Percentiles rank a stretch among this genome's conserved stretches.
Conservation (phyloP, 139 green algal species). For the Marvania coccoides region DNA sequence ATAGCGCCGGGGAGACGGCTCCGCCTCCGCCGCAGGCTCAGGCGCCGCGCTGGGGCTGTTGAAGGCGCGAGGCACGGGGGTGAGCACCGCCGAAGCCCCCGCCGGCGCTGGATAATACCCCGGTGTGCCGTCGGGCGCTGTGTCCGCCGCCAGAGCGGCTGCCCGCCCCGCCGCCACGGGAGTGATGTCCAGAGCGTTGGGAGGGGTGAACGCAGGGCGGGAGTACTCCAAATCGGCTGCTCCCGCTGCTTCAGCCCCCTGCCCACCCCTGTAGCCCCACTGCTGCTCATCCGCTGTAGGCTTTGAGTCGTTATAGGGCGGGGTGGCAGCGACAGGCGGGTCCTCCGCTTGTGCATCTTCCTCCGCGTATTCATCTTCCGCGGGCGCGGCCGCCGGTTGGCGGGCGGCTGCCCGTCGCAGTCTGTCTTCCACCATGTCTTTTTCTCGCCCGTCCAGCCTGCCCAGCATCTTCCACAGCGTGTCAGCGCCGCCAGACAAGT, state of each 20-base stretch:
- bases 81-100: background rate
- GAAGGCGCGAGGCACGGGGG: background rate
- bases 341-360: too few species aligned
- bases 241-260: background rate
- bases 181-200: slow-evolving; percentile 11
- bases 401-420: slow-evolving; percentile 44
- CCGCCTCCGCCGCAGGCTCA: background rate
- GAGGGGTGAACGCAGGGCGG: slow-evolving; percentile 22
- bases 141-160: background rate
- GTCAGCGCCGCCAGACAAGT: slow-evolving; percentile 57
- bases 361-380: background rate
- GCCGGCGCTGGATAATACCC: too few species aligned
- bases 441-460: slow-evolving; percentile 63
- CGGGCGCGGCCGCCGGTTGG: background rate
- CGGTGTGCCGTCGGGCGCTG: background rate
- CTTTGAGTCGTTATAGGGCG: background rate
- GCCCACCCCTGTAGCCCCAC: background rate
- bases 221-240: background rate
- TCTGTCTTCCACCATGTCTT: slow-evolving; percentile 74
- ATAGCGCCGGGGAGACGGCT: too few species aligned
- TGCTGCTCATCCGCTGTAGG: background rate
- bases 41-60: background rate
- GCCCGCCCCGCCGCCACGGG: background rate
- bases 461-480: slow-evolving; percentile 68
- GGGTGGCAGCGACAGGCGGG: too few species aligned